phyloP scores from a whole-genome alignment of 495 filamentous ascomycete species.

The Neurospora intermedia region DNA sequence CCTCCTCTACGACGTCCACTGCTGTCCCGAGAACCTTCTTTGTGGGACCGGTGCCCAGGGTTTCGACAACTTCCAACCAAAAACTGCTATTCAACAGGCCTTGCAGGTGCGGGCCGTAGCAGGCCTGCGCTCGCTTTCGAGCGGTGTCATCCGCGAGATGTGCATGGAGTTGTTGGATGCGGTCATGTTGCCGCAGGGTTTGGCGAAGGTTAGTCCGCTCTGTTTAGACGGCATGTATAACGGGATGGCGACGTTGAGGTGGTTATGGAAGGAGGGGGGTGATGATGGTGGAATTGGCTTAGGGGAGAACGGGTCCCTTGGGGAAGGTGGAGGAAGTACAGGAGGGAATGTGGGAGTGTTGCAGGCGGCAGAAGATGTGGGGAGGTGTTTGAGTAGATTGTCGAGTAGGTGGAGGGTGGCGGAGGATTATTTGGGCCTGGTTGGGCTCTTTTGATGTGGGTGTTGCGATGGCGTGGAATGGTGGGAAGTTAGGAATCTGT shows the following conservation, averaged over 20 bases:
- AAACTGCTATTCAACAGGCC: slow-evolving; percentile 2
- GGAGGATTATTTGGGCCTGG: slow-evolving; percentile 10
- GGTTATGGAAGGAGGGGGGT: slow-evolving; percentile 20
- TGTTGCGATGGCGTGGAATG: slow-evolving; percentile 4
- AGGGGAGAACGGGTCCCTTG: background rate
- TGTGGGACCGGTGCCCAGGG: slow-evolving; percentile 7
- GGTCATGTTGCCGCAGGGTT: slow-evolving; percentile 7
- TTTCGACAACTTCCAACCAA: background rate
- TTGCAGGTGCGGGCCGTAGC: slow-evolving; percentile 9
- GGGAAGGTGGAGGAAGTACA: background rate
- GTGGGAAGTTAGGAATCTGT: background rate
- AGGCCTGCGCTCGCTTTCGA: slow-evolving; percentile 4
- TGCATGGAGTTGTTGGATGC: slow-evolving; percentile 12
- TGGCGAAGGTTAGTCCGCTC: slow-evolving; percentile 7
- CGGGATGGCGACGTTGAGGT: slow-evolving; percentile 12
- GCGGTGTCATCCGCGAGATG: slow-evolving; percentile 3
- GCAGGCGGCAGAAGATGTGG: slow-evolving; percentile 8
- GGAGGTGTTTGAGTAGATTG: slow-evolving; percentile 2
- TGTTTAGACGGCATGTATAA: slow-evolving; percentile 16
- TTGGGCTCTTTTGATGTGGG: slow-evolving; percentile 11
- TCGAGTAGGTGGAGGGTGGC: slow-evolving; percentile 13
- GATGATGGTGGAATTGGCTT: background rate
- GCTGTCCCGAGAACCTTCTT: slow-evolving; percentile 16
- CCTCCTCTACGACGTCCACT: slow-evolving; percentile 15
- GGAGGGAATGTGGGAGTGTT: background rate